These are phyloP conservation scores for Candida loeiensis DNA, from an alignment of 805 yeast species.

Conservation along the genomic window DNA sequence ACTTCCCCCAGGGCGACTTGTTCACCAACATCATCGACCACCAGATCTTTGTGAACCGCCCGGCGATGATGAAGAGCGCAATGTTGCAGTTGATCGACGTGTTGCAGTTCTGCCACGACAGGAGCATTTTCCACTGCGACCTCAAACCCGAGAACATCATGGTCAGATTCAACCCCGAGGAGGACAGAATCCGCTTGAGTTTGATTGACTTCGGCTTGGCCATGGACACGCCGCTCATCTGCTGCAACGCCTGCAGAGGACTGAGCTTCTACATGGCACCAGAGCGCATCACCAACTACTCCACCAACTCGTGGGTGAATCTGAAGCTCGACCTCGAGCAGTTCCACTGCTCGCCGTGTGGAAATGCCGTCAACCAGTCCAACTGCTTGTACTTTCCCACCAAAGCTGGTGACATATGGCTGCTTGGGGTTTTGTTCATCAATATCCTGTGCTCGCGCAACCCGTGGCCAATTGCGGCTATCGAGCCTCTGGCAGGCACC, in stretches of 20 bases:
- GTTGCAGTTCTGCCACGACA: conserved; percentile 30
- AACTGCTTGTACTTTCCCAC: conserved; percentile 54
- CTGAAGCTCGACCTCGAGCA: conserved; percentile 30
- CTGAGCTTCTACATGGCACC: conserved; percentile 93
- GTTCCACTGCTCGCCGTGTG: conserved; percentile 17
- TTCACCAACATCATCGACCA: conserved; percentile 81
- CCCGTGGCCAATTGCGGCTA: conserved; percentile 84
- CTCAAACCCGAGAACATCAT: conserved; percentile 41
- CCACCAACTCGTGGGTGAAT: conserved; percentile 26
- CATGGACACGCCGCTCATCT: conserved; percentile 52
- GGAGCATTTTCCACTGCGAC: conserved; percentile 39
- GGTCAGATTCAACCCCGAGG: conserved; percentile 29
- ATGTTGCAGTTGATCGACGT: conserved; percentile 39
- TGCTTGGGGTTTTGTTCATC: conserved; percentile 74
- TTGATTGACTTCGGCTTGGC: conserved; percentile 92
- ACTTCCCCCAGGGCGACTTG: conserved; percentile 79
- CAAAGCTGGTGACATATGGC: conserved; percentile 81
- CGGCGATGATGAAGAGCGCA: conserved; percentile 43
- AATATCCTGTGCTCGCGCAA: conserved; percentile 80
- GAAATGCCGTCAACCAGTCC: conserved; percentile 15
- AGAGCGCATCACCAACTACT: conserved; percentile 58
- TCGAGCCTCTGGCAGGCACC: conserved; percentile 46
- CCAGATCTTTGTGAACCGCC: conserved; percentile 53
- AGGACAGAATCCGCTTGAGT: conserved; percentile 40
- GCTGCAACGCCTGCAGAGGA: conserved; percentile 77